Evolutionary conservation across 2,329 filamentous ascomycete species (phyloP), one percentile per base, ranked within the genome.

Genomic region (Paraphoma chrysanthemicola): DNA sequence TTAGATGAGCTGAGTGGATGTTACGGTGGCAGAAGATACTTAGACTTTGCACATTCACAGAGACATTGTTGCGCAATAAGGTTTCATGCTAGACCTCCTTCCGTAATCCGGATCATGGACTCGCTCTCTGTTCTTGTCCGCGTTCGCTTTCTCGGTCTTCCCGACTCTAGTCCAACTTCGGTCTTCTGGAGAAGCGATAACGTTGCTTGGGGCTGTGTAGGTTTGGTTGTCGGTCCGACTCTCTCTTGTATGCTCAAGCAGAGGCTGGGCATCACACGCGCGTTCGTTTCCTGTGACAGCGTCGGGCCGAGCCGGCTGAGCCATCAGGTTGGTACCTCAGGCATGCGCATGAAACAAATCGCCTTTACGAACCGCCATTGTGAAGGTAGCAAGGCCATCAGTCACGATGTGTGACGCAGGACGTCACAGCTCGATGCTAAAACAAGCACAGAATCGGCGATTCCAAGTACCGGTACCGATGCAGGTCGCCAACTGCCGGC

Each of bases 271-370:
- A n/a, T 16, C 7, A 14, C 17, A n/a, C 36, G 41, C 18, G 18
- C 36, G 46, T 49, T 43, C 39, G 16, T 41, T 51, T 30, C 39
- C 38, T 52, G 33, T 68, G 66, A 66, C 62, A 69, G 59, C 51
- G 43, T 54, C 68, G 68, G 68, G 57, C 64, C 68, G 68, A 67
- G 57, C 67, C 67, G 67, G 52, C 14, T 47, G 48, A 55, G 48
- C 54, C 53, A 57, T 49, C 38, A 48, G 45, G 38, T 41, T 48
- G 44, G 59, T 54, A 55, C 48, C 42, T 55, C 38, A 47, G 53
- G 53, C 50, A 50, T 54, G 33, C 31, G 41, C 51, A 51, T 54
- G 57, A 59, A 56, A 61, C 58, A 48, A 17, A 38, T 44, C 17
- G 14, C 14, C 28, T 44, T 44, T 18, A 23, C 31, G 16, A 48